Conservation (phyloP, 768 basidiomycete species). For the Naganishia kalamii region DNA sequence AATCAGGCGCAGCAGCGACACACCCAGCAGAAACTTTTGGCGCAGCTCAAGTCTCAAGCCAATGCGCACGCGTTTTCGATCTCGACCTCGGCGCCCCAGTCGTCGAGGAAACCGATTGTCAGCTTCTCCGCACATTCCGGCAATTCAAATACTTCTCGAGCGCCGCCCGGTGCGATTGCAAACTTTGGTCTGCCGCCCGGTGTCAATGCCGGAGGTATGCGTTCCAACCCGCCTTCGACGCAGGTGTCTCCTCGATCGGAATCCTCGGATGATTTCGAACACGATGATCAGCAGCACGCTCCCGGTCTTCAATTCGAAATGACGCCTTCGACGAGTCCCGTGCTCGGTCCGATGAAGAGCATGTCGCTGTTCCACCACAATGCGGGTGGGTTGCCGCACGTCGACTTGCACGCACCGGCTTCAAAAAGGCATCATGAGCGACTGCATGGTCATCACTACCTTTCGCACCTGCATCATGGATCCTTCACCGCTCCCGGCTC, state of each 20-base stretch:
- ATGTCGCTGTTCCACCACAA: slow-evolving; percentile 38
- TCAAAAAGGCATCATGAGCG: slow-evolving; percentile 14
- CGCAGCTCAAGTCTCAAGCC: slow-evolving; percentile 18
- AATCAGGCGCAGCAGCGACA: slow-evolving; percentile 27
- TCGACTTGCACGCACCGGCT: not conserved
- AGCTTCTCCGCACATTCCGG: slow-evolving; percentile 4
- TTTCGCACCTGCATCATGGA: slow-evolving; percentile 22
- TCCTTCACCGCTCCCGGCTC: slow-evolving; percentile 42
- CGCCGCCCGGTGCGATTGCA: not conserved
- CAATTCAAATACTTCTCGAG: not conserved
- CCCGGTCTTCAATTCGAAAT: slow-evolving; percentile 32
- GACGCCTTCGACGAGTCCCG: slow-evolving; percentile 45
- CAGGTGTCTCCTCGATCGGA: slow-evolving; percentile 42
- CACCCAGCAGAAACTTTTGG: slow-evolving; percentile 23
- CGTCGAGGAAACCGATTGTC: slow-evolving; percentile 13
- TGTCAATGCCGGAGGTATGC: not conserved
- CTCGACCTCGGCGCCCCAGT: slow-evolving; percentile 15
- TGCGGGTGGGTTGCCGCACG: not conserved
- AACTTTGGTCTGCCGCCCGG: not conserved
- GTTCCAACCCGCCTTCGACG: slow-evolving; percentile 30
- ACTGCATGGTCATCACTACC: slow-evolving; percentile 28
- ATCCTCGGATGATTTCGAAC: slow-evolving; percentile 41
- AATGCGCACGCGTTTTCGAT: slow-evolving; percentile 19
- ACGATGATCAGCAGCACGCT: slow-evolving; percentile 31
- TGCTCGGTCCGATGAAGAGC: slow-evolving; percentile 44